These are phyloP conservation scores for Neonectria neomacrospora DNA, from an alignment of 2,329 filamentous ascomycete genomes.

Conservation along the genomic window DNA sequence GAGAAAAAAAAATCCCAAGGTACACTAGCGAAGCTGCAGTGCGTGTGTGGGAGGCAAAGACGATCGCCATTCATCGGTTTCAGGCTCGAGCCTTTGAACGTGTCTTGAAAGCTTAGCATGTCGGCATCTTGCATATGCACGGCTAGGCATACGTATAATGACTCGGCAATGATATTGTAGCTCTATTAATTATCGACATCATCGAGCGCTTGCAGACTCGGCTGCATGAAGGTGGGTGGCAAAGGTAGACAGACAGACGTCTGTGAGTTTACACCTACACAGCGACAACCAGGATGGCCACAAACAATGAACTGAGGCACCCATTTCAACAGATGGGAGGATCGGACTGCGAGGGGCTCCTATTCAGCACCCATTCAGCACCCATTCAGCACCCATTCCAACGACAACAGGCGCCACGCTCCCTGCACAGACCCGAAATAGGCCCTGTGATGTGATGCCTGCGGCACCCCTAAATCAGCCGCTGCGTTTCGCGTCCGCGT, in stretches of 20 bases:
- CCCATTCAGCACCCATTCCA: constrained; percentile 25
- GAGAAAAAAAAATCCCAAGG: constrained; percentile 27
- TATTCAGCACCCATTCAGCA: constrained; percentile 16
- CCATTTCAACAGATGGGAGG: background rate
- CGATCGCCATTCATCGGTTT: constrained; percentile 14
- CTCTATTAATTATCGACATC: background rate
- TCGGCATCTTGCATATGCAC: background rate
- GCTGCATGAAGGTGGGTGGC: background rate
- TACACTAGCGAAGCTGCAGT: constrained; percentile 16
- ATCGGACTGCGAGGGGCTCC: background rate
- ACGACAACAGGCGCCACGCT: constrained; percentile 22
- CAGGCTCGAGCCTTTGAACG: background rate
- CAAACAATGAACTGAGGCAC: background rate
- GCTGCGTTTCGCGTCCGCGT: constrained; percentile 11
- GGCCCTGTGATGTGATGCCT: constrained; percentile 9
- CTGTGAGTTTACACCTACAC: background rate
- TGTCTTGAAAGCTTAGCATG: constrained; percentile 2
- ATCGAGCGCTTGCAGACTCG: background rate
- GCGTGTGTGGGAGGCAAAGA: background rate
- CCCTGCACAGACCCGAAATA: constrained; percentile 7
- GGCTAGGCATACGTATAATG: background rate
- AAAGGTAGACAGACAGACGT: background rate
- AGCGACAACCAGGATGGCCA: background rate
- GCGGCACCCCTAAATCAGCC: constrained; percentile 4
- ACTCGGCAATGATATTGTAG: background rate